A percentile compares a stretch with the other conserved stretches of the same genome.
Evolutionary conservation across 2,329 filamentous ascomycete genomes (phyloP).

Genomic region (Ophiosphaerella herpotricha): DNA sequence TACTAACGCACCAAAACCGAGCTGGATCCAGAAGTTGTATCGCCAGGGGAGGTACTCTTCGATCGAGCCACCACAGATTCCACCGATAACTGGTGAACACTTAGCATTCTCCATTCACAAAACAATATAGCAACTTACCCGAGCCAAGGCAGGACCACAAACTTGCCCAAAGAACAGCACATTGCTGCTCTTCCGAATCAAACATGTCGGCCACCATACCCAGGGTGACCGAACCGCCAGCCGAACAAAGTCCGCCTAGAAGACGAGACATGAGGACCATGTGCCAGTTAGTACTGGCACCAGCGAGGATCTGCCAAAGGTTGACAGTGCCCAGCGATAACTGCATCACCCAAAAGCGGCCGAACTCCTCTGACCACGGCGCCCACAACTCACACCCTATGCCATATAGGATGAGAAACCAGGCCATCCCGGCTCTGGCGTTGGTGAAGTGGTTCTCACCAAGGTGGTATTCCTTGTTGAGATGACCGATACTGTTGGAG

Average conservation of each 20-base stretch:
- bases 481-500: conserved; percentile 55
- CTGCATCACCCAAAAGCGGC: conserved; percentile 75
- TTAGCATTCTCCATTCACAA: conserved; percentile 3
- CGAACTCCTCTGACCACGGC: conserved; percentile 77
- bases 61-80: conserved; percentile 78
- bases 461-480: conserved; percentile 62
- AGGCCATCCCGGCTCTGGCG: conserved; percentile 65
- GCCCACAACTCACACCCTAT: conserved; percentile 88
- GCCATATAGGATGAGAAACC: conserved; percentile 78
- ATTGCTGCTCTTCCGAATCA: conserved; percentile 64
- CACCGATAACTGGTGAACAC: conserved; percentile 71
- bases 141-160: conserved; percentile 66
- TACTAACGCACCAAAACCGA: conserved; percentile 73
- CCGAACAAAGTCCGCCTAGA: conserved; percentile 51
- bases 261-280: conserved; percentile 66
- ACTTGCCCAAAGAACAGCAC: conserved; percentile 65
- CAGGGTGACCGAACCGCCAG: conserved; percentile 67
- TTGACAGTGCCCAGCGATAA: conserved; percentile 74
- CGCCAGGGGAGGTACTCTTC: conserved; percentile 70
- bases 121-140: conserved; percentile 52
- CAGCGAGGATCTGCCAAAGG: conserved; percentile 63
- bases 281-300: conserved; percentile 66
- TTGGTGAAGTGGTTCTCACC: conserved; percentile 41
- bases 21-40: conserved; percentile 81
- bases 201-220: conserved; percentile 68